These are phyloP conservation scores for Puccinia novopanici DNA, from an alignment of 1,284 basidiomycete species.

Conservation along the genomic window DNA sequence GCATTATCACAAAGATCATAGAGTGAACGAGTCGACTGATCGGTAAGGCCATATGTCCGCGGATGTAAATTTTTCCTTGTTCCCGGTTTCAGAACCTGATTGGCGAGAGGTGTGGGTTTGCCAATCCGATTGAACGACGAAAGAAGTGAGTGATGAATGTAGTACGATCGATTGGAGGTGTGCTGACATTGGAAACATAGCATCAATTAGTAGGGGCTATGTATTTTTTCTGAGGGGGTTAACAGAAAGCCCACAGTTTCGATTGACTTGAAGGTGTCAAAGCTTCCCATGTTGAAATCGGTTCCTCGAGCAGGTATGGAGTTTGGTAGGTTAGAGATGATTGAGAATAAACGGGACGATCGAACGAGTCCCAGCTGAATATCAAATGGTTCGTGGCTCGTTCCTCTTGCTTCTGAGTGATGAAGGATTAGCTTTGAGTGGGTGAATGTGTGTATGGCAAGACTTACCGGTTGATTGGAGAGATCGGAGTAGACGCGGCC, in stretches of 20 bases:
- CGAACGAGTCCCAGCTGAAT: conserved; percentile 42
- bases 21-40: conserved; percentile 6
- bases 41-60: conserved; percentile 20
- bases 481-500: background rate
- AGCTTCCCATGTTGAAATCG: conserved; percentile 25
- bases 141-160: conserved; percentile 30
- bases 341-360: conserved; percentile 28
- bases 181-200: background rate
- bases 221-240: background rate
- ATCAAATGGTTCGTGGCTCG: background rate
- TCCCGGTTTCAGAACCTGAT: background rate
- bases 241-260: background rate
- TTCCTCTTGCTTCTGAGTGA: background rate
- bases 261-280: conserved; percentile 7
- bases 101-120: background rate
- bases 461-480: background rate
- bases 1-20: conserved; percentile 3
- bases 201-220: background rate
- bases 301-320: conserved; percentile 34
- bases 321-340: conserved; percentile 26
- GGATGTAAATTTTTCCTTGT: conserved; percentile 1
- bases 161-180: conserved; percentile 16
- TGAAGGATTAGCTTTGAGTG: background rate
- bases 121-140: conserved; percentile 27
- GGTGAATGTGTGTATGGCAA: background rate